Evolutionary conservation across 495 filamentous ascomycete genomes (phyloP).

Genomic region (Lasiosphaeria hispida): DNA sequence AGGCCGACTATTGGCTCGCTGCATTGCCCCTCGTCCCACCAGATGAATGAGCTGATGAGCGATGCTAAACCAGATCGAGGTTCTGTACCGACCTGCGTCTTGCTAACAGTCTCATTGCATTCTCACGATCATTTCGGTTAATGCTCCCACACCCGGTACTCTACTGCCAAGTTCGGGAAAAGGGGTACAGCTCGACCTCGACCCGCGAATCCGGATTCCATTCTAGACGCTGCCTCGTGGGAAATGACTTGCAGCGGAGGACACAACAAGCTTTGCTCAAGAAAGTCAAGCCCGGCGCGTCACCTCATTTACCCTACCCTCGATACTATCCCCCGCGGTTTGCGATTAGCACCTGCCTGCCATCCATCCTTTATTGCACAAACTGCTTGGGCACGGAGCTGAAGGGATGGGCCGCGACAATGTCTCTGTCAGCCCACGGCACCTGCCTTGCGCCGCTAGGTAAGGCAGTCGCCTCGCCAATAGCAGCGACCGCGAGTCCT

Average conservation of each 20-base stretch:
- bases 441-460: too few species aligned
- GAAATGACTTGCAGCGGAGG: constrained; percentile 3
- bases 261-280: background rate
- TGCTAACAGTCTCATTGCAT: background rate
- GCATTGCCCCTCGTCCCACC: constrained; percentile 1
- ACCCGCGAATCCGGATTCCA: constrained; percentile 1
- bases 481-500: background rate
- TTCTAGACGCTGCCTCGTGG: background rate
- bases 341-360: too few species aligned
- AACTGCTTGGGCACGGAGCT: too few species aligned
- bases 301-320: background rate
- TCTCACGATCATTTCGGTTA: background rate
- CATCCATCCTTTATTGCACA: background rate
- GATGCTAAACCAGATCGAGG: background rate
- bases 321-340: background rate
- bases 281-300: background rate
- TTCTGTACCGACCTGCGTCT: background rate
- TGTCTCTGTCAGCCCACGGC: too few species aligned
- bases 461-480: background rate
- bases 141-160: background rate
- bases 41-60: background rate
- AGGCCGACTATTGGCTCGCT: background rate
- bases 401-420: too few species aligned
- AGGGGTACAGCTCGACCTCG: background rate
- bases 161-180: background rate